Evolutionary conservation across 1,284 basidiomycete species (phyloP).

Genomic region (Ganoderma lingzhi): DNA sequence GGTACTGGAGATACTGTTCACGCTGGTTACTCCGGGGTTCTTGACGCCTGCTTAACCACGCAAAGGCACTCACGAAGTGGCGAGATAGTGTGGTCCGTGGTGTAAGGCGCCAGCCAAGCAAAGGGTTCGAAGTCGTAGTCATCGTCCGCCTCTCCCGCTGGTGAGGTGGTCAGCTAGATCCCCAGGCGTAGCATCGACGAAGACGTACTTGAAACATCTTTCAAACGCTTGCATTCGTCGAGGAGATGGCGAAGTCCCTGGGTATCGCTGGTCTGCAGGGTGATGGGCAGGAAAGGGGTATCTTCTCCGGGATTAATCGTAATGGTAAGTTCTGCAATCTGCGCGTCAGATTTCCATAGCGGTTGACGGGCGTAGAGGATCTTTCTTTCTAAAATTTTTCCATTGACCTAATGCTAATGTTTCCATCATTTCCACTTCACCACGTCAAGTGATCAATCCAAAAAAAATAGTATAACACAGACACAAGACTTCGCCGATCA

Average conservation of each 20-base stretch:
- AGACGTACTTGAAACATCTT: constrained; percentile 47
- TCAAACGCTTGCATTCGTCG: constrained; percentile 58
- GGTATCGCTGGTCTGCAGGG: constrained; percentile 56
- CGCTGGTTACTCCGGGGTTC: not conserved
- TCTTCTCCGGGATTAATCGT: constrained; percentile 53
- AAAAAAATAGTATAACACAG: not conserved
- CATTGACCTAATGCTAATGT: not conserved
- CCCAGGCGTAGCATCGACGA: not conserved
- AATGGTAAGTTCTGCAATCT: constrained; percentile 48
- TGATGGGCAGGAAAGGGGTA: constrained; percentile 40
- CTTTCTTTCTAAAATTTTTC: not conserved
- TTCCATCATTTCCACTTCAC: not conserved
- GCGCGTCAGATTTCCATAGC: not conserved
- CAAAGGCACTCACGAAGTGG: constrained; percentile 24
- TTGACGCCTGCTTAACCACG: not conserved
- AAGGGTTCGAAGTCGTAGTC: constrained; percentile 28
- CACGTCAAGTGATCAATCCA: not conserved
- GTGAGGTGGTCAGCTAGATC: not conserved
- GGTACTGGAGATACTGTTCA: constrained; percentile 47
- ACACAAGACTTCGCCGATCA: not conserved
- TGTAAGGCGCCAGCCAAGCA: constrained; percentile 46
- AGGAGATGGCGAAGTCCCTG: constrained; percentile 53
- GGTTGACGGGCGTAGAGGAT: not conserved
- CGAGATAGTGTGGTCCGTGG: constrained; percentile 21
- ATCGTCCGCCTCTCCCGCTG: constrained; percentile 23